Evolutionary conservation across 2,329 filamentous ascomycete species (phyloP).

Genomic region (Penicillium expansum): DNA sequence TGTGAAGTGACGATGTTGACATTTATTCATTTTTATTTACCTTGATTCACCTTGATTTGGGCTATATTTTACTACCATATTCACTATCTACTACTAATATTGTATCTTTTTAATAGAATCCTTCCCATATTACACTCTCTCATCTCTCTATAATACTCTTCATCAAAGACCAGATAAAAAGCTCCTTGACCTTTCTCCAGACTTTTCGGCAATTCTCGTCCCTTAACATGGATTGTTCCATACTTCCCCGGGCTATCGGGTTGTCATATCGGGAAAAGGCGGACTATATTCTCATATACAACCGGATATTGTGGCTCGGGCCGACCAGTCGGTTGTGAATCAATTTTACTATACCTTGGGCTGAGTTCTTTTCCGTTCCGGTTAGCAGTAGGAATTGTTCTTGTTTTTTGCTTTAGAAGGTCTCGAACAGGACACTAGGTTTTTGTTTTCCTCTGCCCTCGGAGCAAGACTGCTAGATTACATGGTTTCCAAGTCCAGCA

Average conservation of each 20-base stretch:
- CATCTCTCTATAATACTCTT: neutral
- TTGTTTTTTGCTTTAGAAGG: too few relatives aligned
- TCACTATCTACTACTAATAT: neutral
- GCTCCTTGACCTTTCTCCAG: neutral
- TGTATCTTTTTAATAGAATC: neutral
- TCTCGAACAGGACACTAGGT: too few relatives aligned
- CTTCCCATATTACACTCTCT: neutral
- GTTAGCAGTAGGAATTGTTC: neutral
- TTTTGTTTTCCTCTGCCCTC: slow-evolving; percentile 9
- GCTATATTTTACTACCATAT: too few relatives aligned
- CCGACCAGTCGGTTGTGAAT: slow-evolving; percentile 26
- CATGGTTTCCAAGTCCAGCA: slow-evolving; percentile 31
- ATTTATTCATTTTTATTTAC: neutral
- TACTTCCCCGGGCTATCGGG: slow-evolving; percentile 18
- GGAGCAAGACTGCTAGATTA: slow-evolving; percentile 31
- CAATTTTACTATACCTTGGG: slow-evolving; percentile 3
- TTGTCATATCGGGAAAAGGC: slow-evolving; percentile 35
- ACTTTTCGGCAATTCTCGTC: slow-evolving; percentile 27
- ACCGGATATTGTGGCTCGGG: slow-evolving; percentile 19
- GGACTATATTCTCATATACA: slow-evolving; percentile 12
- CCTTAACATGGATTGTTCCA: neutral
- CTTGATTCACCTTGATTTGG: too few relatives aligned
- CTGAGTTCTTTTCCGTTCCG: slow-evolving; percentile 20
- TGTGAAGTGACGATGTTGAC: too few relatives aligned
- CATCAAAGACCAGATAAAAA: neutral